These are phyloP conservation scores for Colletotrichum sp. DNA, from an alignment of 2,329 filamentous ascomycete genomes.

Conservation along the genomic window DNA sequence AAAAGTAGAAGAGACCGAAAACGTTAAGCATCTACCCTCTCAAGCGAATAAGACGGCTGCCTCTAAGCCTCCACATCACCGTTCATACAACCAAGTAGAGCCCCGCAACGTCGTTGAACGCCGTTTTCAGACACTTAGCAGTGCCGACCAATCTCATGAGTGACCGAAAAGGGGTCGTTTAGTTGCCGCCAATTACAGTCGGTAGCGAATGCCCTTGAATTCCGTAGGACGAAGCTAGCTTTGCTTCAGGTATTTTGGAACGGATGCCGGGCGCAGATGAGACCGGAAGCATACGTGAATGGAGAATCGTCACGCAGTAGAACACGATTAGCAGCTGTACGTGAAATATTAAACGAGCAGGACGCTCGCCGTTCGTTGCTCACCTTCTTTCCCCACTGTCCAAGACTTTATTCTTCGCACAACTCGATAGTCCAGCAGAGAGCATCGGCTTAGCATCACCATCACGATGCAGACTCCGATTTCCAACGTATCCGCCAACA, in stretches of 20 bases:
- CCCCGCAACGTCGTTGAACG: not conserved
- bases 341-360: not conserved
- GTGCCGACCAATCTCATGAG: not conserved
- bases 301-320: no score
- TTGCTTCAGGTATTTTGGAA: not conserved
- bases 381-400: not conserved
- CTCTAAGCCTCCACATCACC: not conserved
- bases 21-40: not conserved
- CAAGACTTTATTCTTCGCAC: not conserved
- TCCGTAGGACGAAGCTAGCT: not conserved
- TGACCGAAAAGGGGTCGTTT: not conserved
- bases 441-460: not conserved
- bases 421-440: not conserved
- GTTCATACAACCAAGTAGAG: not conserved
- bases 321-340: not conserved
- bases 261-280: not conserved
- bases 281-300: not conserved
- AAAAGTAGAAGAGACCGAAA: not conserved
- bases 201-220: not conserved
- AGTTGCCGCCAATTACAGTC: not conserved
- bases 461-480: not conserved
- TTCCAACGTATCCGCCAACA: not conserved
- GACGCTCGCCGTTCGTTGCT: not conserved
- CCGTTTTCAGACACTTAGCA: not conserved
- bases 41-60: not conserved